Conservation (phyloP, 371 early-diverging fungal genomes). For the Lichtheimia corymbifera region DNA sequence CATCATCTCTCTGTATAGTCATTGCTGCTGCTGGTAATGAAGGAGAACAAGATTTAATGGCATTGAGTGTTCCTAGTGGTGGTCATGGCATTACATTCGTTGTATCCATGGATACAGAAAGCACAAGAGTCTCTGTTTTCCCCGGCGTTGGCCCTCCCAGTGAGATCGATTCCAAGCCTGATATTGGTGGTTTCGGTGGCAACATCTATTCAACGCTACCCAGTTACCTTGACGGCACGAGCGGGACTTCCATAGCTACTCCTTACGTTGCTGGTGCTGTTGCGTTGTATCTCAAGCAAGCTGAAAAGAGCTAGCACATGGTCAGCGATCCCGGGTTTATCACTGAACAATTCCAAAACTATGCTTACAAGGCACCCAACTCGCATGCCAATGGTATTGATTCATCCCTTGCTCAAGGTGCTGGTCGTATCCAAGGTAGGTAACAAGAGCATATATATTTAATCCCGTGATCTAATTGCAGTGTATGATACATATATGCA, state of each 20-base stretch:
- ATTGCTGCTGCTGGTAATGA: conserved; percentile 58
- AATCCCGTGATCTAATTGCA: neutral
- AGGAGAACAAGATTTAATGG: conserved; percentile 44
- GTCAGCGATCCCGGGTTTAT: conserved; percentile 14
- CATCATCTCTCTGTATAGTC: conserved; percentile 17
- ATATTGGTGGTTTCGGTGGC: conserved; percentile 67
- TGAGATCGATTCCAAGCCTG: conserved; percentile 43
- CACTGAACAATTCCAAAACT: conserved; percentile 47
- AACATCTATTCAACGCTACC: conserved; percentile 66
- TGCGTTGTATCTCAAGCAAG: conserved; percentile 57
- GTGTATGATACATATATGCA: conserved; percentile 56
- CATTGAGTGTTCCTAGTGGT: conserved; percentile 44
- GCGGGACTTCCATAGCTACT: conserved; percentile 70
- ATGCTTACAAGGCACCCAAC: conserved; percentile 32
- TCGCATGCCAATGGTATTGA: conserved; percentile 23
- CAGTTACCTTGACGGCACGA: conserved; percentile 34
- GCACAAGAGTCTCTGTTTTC: conserved; percentile 41
- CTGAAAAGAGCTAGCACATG: conserved; percentile 14
- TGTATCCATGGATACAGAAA: conserved; percentile 56
- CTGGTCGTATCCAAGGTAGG: conserved; percentile 65
- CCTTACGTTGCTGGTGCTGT: conserved; percentile 71
- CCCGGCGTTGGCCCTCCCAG: conserved; percentile 43
- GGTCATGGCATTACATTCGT: conserved; percentile 48
- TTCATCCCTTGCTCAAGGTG: conserved; percentile 59
- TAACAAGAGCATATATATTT: neutral